A percentile compares a stretch with the other conserved stretches of the same genome.
phyloP scores from a whole-genome alignment of 495 filamentous ascomycete species.

The Penicillium macrosclerotiorum region DNA sequence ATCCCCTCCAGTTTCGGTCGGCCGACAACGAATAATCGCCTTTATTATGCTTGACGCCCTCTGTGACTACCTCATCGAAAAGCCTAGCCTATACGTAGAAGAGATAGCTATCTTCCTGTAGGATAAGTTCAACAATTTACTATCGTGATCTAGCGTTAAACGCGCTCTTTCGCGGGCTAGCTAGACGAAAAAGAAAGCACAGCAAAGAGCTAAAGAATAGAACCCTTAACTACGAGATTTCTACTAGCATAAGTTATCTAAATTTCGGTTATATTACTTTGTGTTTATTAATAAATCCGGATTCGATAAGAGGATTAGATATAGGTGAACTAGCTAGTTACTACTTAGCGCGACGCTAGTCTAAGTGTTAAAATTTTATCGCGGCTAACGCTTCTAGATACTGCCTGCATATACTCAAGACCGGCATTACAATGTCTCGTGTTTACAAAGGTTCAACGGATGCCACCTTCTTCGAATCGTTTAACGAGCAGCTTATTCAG shows the following conservation, averaged over 20 bases:
- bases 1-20: not conserved
- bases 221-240: not conserved
- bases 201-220: not conserved
- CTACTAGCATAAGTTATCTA: not conserved
- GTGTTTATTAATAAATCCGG: too few relatives aligned
- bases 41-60: not conserved
- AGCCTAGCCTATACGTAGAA: not conserved
- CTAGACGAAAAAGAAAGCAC: not conserved
- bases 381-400: not conserved
- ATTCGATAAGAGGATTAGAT: too few relatives aligned
- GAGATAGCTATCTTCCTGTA: not conserved
- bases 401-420: not conserved
- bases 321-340: not conserved
- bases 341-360: not conserved
- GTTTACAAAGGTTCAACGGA: not conserved
- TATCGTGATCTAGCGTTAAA: not conserved
- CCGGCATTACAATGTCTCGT: not conserved
- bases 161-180: too few relatives aligned
- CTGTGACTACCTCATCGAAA: not conserved
- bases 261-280: too few relatives aligned
- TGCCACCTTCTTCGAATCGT: not conserved
- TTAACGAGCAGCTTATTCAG: too few relatives aligned
- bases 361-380: not conserved
- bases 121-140: not conserved
- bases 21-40: not conserved